Percentiles rank a stretch among this genome's conserved stretches.
Conservation (phyloP, 441 rosid species). For the Mallotus japonicus region DNA sequence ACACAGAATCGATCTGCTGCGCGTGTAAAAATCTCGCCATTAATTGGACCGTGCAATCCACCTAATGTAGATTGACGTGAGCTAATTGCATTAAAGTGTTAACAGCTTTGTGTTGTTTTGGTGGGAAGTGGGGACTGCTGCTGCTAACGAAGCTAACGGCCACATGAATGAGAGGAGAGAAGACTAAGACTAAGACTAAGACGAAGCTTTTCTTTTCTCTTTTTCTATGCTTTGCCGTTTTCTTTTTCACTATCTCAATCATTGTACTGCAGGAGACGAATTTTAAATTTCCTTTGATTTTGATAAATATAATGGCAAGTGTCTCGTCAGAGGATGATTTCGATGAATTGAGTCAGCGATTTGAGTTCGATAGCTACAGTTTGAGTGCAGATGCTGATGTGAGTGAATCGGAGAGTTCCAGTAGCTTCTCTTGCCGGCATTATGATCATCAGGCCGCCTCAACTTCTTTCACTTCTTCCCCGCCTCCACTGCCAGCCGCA, state of each 20-base stretch:
- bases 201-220: background rate
- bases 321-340: constrained; percentile 55
- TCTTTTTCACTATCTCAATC: too few species aligned
- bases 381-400: constrained; percentile 86
- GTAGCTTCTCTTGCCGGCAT: constrained; percentile 55
- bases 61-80: background rate
- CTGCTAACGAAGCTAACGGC: constrained; percentile 15
- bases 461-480: constrained; percentile 41
- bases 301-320: constrained; percentile 47
- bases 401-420: constrained; percentile 75
- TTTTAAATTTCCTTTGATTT: background rate
- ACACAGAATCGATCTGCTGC: background rate
- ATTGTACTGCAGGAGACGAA: too few species aligned
- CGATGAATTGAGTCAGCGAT: constrained; percentile 58
- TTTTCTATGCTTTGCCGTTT: constrained; percentile 3
- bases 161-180: background rate
- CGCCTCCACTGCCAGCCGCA: constrained; percentile 7
- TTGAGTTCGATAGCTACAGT: constrained; percentile 62
- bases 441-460: constrained; percentile 51
- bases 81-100: background rate
- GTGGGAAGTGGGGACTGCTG: constrained; percentile 20
- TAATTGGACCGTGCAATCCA: background rate
- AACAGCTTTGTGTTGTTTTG: background rate
- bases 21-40: background rate
- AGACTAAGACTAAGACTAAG: background rate